These are phyloP conservation scores for Rhynchospora tenuis DNA, from an alignment of 176 grass and related monocot genomes.

Conservation along the genomic window DNA sequence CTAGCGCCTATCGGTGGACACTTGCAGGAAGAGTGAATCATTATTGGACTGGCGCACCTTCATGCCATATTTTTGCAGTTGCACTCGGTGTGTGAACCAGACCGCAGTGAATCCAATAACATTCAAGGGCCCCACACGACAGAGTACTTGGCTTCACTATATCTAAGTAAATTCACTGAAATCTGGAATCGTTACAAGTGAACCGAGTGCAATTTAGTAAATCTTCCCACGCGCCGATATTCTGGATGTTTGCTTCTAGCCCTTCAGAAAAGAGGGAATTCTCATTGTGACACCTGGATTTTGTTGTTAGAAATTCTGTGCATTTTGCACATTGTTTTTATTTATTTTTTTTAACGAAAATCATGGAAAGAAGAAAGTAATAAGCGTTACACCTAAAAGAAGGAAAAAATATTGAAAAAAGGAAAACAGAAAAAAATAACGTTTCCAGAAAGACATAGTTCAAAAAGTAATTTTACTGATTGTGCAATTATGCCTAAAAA, in stretches of 20 bases:
- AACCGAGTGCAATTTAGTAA: background rate
- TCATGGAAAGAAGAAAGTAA: background rate
- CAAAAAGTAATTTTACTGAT: background rate
- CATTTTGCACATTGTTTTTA: background rate
- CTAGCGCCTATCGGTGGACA: background rate
- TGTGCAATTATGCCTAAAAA: background rate
- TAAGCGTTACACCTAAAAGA: background rate
- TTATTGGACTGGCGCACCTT: background rate
- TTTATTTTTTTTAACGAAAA: background rate
- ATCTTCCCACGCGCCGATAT: background rate
- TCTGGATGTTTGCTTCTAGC: background rate
- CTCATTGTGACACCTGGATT: background rate
- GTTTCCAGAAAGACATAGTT: background rate
- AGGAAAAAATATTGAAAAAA: no score
- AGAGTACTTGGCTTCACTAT: background rate
- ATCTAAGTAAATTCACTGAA: background rate
- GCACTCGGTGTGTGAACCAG: background rate
- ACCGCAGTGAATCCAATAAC: background rate
- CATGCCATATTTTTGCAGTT: background rate
- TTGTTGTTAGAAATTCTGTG: background rate
- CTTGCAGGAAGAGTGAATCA: background rate
- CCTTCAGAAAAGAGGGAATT: conserved; percentile 13
- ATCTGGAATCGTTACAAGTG: background rate
- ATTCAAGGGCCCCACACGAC: background rate
- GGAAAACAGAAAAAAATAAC: background rate